Evolutionary conservation across 176 grass and related monocot species (phyloP).

Genomic region (Hordeum marinum): DNA sequence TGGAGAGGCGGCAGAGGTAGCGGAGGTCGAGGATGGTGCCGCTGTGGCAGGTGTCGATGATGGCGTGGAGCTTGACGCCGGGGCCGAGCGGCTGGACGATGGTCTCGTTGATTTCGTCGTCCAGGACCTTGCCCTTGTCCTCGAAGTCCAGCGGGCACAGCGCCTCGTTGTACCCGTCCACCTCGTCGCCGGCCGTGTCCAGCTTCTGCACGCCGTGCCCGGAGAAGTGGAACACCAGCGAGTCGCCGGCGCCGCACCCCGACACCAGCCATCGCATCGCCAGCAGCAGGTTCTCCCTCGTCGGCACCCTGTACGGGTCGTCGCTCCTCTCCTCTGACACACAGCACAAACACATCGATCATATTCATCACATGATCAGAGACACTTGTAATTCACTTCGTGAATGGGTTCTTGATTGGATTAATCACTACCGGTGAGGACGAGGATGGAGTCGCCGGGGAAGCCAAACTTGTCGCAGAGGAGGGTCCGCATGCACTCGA

Average conservation of each 20-base stretch:
- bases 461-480: slow-evolving; percentile 57
- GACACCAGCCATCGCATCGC: slow-evolving; percentile 85
- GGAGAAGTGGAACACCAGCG: slow-evolving; percentile 89
- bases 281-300: slow-evolving; percentile 44
- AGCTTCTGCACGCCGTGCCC: slow-evolving; percentile 88
- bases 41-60: slow-evolving; percentile 88
- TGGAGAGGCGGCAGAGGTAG: slow-evolving; percentile 75
- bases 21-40: slow-evolving; percentile 85
- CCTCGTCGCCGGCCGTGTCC: slow-evolving; percentile 56
- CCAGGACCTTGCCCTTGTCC: slow-evolving; percentile 46
- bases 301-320: slow-evolving; percentile 31
- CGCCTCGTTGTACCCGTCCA: slow-evolving; percentile 84
- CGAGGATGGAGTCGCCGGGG: slow-evolving; percentile 51
- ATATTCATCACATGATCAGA: not conserved
- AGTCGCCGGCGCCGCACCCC: slow-evolving; percentile 42
- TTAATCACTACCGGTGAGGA: slow-evolving; percentile 44
- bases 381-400: not conserved
- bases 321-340: slow-evolving; percentile 29
- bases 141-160: slow-evolving; percentile 85
- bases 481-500: slow-evolving; percentile 53
- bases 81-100: slow-evolving; percentile 60
- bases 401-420: not conserved
- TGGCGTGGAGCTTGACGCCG: slow-evolving; percentile 69
- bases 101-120: slow-evolving; percentile 68
- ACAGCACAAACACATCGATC: too few relatives aligned